Base-by-base conservation (phyloP, 2,329 filamentous ascomycete genomes). In the Aspergillus ochraceoroseus region DNA sequence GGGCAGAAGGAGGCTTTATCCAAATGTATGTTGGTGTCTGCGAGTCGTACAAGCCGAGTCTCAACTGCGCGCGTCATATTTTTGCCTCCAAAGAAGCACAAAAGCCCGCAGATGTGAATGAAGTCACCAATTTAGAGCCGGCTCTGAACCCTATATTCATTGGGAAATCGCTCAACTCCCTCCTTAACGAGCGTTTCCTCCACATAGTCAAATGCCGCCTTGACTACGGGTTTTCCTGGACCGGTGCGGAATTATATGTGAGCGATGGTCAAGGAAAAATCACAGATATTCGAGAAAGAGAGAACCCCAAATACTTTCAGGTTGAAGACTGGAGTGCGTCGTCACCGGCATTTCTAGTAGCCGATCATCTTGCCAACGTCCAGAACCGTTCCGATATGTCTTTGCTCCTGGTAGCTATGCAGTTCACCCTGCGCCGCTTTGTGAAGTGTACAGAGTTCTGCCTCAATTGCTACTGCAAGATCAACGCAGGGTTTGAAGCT, bases 361-460 rank as follows among this genome's bases (percentile, higher is more conserved):
- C 61, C 7, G 79, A 81, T 46, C 74, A 79, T 52, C 62, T 78
- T 15, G 47, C 44, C 2, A 59, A 67, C 18, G 48, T 26, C 2
- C 29, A 46, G 1, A 34, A 38, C 2, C 31, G 54, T 1, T 53
- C 62, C n/a, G 43, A 59, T 8, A 54, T 70, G 31, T 80, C 76
- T 1, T 69, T 82, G 22, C 77, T 77, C 5, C 63, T 80, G 3
- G 61, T 78, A 2, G 71, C 70, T 1, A 85, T 87, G 73, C 84
- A 94, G 49, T 92, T 89, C 51, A 73, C 80, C 0, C 69, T 94
- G 17, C 80, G 82, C 1, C 85, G 88, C 54, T 79, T 95, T 44
- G 76, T 85, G 5, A 81, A 79, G 43, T 95, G 87, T 59, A 87
- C 85, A 0, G 81, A 92, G 38, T 94, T 90, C 61, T 95, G 89